Evolutionary conservation across 257 asterid species (phyloP), one percentile per base, ranked within the genome.

Genomic region (Anisodus tanguticus): DNA sequence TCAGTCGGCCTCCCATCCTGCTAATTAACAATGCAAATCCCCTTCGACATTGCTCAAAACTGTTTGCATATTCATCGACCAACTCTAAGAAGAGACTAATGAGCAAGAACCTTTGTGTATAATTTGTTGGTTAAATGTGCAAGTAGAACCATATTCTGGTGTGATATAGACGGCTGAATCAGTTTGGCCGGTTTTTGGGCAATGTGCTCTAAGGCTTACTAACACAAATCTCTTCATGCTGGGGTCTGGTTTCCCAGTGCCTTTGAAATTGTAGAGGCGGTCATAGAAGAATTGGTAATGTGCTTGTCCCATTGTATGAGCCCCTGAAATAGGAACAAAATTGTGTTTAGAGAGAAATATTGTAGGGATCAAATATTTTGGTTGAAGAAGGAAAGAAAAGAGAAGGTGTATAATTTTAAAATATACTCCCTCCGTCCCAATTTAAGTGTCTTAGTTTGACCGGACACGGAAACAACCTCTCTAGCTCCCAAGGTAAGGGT

Each of bases 271-370:
- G 90, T 92, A 94, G 47, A 94, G 92, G 6, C 98, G 93, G 26
- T 92, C 94, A 3, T 31, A 84, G 83, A 93, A 80, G 89, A 31
- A 22, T 12, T 59, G 66, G 88, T 97, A 93, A 41, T 91, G 97
- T 43, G 97, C 86, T 87, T 85, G 88, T 0, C 98, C 98, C 90
- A 94, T 77, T 16, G 97, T 92, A 84, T 94, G 98, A 15, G 96
- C 90, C 39, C 96, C 97, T 94, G 90, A 35, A 84, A 47, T 9
- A 13, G 9, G 5, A 69, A 66, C 22, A 26, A 43, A 7, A 77
- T 58, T 11, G 17, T 6, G 9, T 17, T 35, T 37, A 22, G 79
- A n/a, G 66, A 9, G 35, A 31, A 31, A 1, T 3, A 3, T 22
- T 22, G 9, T 51, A 49, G 54, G 54, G 54, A 9, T 49, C 55